A percentile compares a stretch with the other conserved stretches of the same genome.
These are phyloP conservation scores for Alternaria gansuensis DNA, from an alignment of 2,329 filamentous ascomycete genomes.

Conservation along the genomic window DNA sequence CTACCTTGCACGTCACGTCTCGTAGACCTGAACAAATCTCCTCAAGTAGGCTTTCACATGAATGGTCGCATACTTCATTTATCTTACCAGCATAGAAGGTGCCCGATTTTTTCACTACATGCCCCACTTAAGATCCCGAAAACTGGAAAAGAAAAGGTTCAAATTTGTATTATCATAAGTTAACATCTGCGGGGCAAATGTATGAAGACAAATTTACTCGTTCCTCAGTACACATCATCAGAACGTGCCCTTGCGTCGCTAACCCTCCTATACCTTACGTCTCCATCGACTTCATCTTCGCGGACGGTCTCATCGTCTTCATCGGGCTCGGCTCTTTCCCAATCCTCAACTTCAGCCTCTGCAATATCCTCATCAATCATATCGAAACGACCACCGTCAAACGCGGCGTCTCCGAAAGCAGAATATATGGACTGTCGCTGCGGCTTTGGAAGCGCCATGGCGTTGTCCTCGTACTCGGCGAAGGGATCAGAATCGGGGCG, in stretches of 20 bases:
- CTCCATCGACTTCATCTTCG: not conserved
- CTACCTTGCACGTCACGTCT: not conserved
- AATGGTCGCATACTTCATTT: not conserved
- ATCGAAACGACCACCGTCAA: conserved; percentile 16
- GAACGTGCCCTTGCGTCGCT: not conserved
- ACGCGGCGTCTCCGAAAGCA: conserved; percentile 10
- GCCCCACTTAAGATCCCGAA: not conserved
- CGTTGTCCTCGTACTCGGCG: conserved; percentile 3
- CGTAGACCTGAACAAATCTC: not conserved
- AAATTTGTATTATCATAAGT: not conserved
- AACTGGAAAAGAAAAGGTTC: not conserved
- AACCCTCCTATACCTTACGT: not conserved
- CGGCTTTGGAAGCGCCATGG: conserved; percentile 15
- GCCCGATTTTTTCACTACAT: not conserved
- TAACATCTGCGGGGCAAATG: not conserved
- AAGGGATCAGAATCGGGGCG: not conserved
- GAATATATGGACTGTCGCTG: conserved; percentile 20
- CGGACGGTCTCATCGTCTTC: not conserved
- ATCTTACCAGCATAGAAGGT: not conserved
- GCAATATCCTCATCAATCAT: conserved; percentile 13
- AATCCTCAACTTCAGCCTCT: conserved; percentile 12
- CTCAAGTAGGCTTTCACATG: not conserved
- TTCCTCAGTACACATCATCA: not conserved
- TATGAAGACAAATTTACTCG: not conserved
- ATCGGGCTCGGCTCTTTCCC: not conserved